Base-by-base conservation (phyloP, 75 land plant genomes). In the Larix kaempferi region DNA sequence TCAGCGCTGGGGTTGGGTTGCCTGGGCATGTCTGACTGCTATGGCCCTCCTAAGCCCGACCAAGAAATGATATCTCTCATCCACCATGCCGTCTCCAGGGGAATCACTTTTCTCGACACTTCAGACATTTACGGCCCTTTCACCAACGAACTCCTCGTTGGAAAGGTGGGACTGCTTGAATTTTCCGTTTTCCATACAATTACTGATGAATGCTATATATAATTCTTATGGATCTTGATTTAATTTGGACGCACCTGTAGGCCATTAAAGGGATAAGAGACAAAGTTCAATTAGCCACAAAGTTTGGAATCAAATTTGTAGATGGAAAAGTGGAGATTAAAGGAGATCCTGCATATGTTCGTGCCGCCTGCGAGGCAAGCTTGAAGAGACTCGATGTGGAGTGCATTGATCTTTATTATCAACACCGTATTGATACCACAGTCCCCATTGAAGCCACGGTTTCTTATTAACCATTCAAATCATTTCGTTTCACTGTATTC, bases 371-470 rank as follows among this genome's bases (percentile, higher is more conserved):
- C 55, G 93, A 89, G 75, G 93, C 79, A 7, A 91, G 93, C 62
- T 58, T 89, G 77, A 79, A 89, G 85, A 82, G 93, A 14, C 84
- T 91, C 6, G 88, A 76, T 25, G 77, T 91, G 2, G 87, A 91
- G 16, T 86, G 74, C 81, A 90, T 90, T 41, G 92, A 90, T 78
- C 88, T 90, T 52, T 90, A 90, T 74, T 89, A 89, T 75, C 84
- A 76, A 37, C 86, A 86, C 39, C 84, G 92, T 0, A 52, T 91
- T n/a, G 92, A 91, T 62, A 69, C 76, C 25, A 75, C 19, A 5
- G 80, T 88, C 2, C 91, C 92, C 41, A 89, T 89, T 23, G 90
- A 88, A 66, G 76, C 79, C 26, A 85, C 90, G 71, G 82, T 86
- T 39, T 23, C n/a, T 82, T 61, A 65, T 56, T 27, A 14, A 29